Evolutionary conservation across 2,329 filamentous ascomycete genomes (phyloP), one percentile per base, ranked within the genome.

Genomic region (Colletotrichum viniferum): DNA sequence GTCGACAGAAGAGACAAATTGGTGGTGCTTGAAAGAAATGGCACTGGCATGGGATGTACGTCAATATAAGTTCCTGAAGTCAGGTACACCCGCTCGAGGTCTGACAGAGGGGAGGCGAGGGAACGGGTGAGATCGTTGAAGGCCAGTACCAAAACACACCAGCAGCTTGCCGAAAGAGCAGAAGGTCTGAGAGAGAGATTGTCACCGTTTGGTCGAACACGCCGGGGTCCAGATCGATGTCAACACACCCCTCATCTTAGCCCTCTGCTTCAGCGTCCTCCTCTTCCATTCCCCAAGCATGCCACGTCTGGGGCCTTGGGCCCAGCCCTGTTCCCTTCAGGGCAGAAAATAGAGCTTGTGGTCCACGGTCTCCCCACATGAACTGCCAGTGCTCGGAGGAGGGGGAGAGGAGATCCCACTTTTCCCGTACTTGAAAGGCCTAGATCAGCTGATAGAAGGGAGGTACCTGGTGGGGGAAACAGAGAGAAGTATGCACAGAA

Each of bases 51-150:
- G 73, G 73, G 73, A 26, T 60, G 73, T 76, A 73, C 73, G 73
- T 76, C 73, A 76, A 76, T 76, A 76, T 76, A 76, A 76, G 73
- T 76, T 76, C 73, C 70, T 76, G 32, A 69, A 69, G 56, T 69
- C 73, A 76, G 73, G 73, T 55, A 76, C 73, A 76, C 70, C 73
- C 73, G 73, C 63, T 63, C n/a, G 60, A 63, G 63, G 43, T 63
- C 28, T 64, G 69, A 28, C 48, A 64, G 34, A 61, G 21, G 64
- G 62, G 56, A 69, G 73, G 70, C 69, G 70, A 76, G 63, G 69
- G 69, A 73, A 76, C 12, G 58, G 36, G 34, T 58, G 60, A 64
- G 32, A 28, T 56, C 69, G 26, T 48, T 68, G 43, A 36, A 55
- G 12, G 30, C 26, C 62, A 62, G n/a, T 34, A 60, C 28, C 56